A percentile compares a stretch with the other conserved stretches of the same genome.
These are phyloP conservation scores for Polytrichum commune DNA, from an alignment of 225 moss, liverwort and hornwort genomes.

Conservation along the genomic window DNA sequence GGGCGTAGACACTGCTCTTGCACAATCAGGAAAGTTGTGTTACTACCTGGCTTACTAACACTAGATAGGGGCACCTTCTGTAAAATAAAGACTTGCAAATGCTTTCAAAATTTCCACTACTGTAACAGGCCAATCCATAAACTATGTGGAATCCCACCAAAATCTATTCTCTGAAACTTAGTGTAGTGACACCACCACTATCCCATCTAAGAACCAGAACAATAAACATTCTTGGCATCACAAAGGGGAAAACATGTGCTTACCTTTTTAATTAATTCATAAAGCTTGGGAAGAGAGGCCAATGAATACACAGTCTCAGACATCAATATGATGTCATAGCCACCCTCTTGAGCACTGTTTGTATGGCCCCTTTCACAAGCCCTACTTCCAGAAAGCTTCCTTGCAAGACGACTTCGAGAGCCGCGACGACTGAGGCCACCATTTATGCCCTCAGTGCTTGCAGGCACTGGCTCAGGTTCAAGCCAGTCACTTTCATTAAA, in stretches of 20 bases:
- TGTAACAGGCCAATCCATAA: not conserved
- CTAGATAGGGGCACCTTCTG: too few relatives aligned
- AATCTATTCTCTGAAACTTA: too few relatives aligned
- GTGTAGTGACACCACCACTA: too few relatives aligned
- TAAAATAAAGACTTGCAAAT: not conserved
- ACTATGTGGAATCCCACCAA: too few relatives aligned
- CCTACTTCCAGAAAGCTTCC: constrained; percentile 69
- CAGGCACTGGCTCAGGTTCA: constrained; percentile 38
- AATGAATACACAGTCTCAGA: constrained; percentile 95
- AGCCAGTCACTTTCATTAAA: constrained; percentile 43
- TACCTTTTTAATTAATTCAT: constrained; percentile 90
- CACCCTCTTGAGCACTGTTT: constrained; percentile 72
- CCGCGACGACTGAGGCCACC: constrained; percentile 40
- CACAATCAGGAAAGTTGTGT: constrained; percentile 6
- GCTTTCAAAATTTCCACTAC: constrained; percentile 2
- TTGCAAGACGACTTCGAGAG: constrained; percentile 51
- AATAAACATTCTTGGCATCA: too few relatives aligned
- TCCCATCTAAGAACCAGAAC: too few relatives aligned
- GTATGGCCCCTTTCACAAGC: constrained; percentile 81
- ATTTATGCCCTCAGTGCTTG: constrained; percentile 30
- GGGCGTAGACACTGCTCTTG: constrained; percentile 79
- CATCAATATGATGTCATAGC: constrained; percentile 96
- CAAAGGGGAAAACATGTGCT: not conserved
- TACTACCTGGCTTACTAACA: too few relatives aligned
- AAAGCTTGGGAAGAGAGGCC: constrained; percentile 82